Conservation (phyloP, 305 asterid species). For the Fraxinus nigra region DNA sequence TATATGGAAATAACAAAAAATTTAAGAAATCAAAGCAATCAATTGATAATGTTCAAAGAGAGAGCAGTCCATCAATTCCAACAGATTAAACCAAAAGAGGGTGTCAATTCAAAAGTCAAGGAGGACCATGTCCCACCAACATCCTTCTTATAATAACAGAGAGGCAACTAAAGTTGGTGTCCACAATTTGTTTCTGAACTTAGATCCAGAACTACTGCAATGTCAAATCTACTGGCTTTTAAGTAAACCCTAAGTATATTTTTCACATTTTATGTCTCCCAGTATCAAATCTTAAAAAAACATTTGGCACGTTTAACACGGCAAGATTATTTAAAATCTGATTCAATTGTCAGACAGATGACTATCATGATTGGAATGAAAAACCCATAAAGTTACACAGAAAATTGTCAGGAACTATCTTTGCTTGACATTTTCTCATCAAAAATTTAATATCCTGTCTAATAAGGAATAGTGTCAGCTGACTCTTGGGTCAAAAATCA, state of each 20-base stretch:
- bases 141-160: neutral
- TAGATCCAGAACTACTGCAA: neutral
- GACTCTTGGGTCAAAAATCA: neutral
- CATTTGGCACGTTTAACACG: neutral
- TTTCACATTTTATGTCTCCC: neutral
- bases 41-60: slow-evolving; percentile 2
- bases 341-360: neutral
- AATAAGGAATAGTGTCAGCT: neutral
- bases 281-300: neutral
- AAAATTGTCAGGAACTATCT: neutral
- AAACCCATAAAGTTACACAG: neutral
- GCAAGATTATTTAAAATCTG: neutral
- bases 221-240: neutral
- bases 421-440: neutral
- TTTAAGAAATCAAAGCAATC: slow-evolving; percentile 11
- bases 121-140: neutral
- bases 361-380: neutral
- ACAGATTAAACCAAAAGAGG: neutral
- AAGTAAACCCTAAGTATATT: neutral
- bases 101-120: neutral
- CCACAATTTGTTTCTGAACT: neutral
- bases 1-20: neutral
- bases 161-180: neutral
- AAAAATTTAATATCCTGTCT: neutral
- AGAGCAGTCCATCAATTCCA: neutral